Evolutionary conservation across 768 basidiomycete species (phyloP), one percentile per base, ranked within the genome.

Genomic region (Naganishia vishniacii): DNA sequence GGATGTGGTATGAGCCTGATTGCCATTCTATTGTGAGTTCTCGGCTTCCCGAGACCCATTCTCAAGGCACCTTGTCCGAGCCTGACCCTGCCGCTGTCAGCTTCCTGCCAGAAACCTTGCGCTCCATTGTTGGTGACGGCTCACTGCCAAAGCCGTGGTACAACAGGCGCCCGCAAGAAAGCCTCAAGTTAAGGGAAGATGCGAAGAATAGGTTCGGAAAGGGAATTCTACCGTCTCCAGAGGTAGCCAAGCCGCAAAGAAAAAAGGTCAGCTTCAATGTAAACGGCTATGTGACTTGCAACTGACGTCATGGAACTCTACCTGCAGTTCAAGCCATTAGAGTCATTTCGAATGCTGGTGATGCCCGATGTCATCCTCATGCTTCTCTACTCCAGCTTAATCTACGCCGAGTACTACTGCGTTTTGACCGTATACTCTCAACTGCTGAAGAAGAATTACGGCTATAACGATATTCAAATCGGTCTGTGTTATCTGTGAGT

Each of bases 401-500:
- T 72, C 16, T 78, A 78, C 49, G 62, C 72, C 1, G 59, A 63
- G 61, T 77, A 73, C 53, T 75, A 77, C 66, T 71, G 69, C 28
- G 59, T 71, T 25, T 53, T 77, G 71, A 73, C 74, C 1, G 67
- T 74, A 2, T 77, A 70, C 63, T 75, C 87, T 1, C 82, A 85
- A 0, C 79, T 86, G 0, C 85, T 89, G 71, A 78, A 80, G 53
- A 66, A 75, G 0, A 78, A 81, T 0, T 90, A 91, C 67, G 81
- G 76, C 65, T 79, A 89, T 20, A 81, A 75, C 62, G 82, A 88
- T 66, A 84, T 84, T 3, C 81, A 83, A 25, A 81, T 88, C 32
- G 90, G 90, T 2, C 76, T 92, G 4, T 90, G 87, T 73, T 92
- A 86, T 78, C 78, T 91, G 60, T 75, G 62, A 62, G 73, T 68